A percentile compares a stretch with the other conserved stretches of the same genome.
Conservation (phyloP, 169 alveolate species). For the Eimeria tenella region DNA sequence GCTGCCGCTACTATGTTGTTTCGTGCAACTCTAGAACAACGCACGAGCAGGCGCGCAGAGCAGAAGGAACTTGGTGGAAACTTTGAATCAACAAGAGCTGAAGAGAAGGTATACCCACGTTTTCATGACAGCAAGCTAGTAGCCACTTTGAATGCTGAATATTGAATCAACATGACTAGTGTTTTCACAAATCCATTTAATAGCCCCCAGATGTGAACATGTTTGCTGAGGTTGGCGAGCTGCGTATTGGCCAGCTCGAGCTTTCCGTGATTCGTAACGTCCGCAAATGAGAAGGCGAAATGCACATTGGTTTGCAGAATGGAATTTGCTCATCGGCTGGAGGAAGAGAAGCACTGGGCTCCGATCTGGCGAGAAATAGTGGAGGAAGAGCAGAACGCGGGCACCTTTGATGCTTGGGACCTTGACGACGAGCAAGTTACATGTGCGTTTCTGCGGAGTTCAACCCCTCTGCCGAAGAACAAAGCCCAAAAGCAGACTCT, state of each 20-base stretch:
- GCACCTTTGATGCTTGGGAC: slow-evolving; percentile 63
- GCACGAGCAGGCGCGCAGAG: slow-evolving; percentile 54
- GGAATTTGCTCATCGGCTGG: slow-evolving; percentile 63
- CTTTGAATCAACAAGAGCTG: slow-evolving; percentile 52
- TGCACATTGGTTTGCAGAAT: not conserved
- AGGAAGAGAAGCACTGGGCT: slow-evolving; percentile 63
- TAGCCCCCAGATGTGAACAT: too few relatives aligned
- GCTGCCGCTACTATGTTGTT: not conserved
- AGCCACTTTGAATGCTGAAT: too few relatives aligned
- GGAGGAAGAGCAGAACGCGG: slow-evolving; percentile 57
- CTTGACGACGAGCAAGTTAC: slow-evolving; percentile 40
- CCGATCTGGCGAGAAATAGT: slow-evolving; percentile 57
- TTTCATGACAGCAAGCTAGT: too few relatives aligned
- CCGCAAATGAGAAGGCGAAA: too few relatives aligned
- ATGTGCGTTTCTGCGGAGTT: slow-evolving; percentile 3
- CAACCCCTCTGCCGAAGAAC: not conserved
- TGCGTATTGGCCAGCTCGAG: too few relatives aligned
- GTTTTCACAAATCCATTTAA: too few relatives aligned
- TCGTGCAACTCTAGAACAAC: not conserved
- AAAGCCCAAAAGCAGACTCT: not conserved
- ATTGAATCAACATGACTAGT: too few relatives aligned
- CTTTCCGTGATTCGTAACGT: too few relatives aligned
- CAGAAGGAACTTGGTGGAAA: slow-evolving; percentile 24
- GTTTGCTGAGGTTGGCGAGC: too few relatives aligned
- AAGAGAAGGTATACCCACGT: not conserved